Evolutionary conservation across 768 basidiomycete genomes (phyloP).

Genomic region (Leccinum longicurvipes): DNA sequence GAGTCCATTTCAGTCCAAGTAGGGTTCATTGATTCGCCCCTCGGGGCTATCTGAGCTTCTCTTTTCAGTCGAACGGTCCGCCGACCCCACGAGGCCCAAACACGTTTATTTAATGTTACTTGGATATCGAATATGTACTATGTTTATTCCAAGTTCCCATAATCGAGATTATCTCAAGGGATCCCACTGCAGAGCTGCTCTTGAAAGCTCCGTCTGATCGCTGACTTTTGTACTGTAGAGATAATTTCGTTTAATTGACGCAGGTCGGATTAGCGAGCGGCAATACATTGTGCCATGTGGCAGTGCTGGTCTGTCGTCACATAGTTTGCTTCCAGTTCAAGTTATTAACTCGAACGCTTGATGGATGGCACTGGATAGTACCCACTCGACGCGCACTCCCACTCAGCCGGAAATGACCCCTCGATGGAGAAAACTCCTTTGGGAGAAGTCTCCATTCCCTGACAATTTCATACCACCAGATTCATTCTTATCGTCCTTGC

Average conservation of each 20-base stretch:
- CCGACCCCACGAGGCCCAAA: conserved; percentile 29
- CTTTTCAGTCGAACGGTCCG: conserved; percentile 19
- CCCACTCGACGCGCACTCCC: not conserved
- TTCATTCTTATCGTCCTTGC: conserved; percentile 74
- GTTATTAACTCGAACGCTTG: not conserved
- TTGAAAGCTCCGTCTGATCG: conserved; percentile 3
- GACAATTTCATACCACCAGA: conserved; percentile 81
- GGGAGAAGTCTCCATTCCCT: conserved; percentile 70
- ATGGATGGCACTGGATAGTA: not conserved
- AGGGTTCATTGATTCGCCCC: conserved; percentile 29
- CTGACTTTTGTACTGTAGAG: not conserved
- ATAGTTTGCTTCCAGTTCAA: not conserved
- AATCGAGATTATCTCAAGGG: conserved; percentile 22
- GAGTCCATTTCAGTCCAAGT: conserved; percentile 21
- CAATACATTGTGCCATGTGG: conserved; percentile 12
- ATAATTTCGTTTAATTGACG: conserved; percentile 12
- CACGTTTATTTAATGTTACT: conserved; percentile 33
- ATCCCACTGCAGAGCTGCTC: not conserved
- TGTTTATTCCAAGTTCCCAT: conserved; percentile 23
- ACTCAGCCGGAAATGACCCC: conserved; percentile 15
- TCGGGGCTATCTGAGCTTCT: conserved; percentile 29
- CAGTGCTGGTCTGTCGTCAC: not conserved
- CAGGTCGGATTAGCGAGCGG: not conserved
- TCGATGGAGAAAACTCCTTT: conserved; percentile 73
- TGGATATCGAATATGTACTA: conserved; percentile 16